phyloP scores from a whole-genome alignment of 805 yeast genomes.

The Nakazawaea ambrosiae region DNA sequence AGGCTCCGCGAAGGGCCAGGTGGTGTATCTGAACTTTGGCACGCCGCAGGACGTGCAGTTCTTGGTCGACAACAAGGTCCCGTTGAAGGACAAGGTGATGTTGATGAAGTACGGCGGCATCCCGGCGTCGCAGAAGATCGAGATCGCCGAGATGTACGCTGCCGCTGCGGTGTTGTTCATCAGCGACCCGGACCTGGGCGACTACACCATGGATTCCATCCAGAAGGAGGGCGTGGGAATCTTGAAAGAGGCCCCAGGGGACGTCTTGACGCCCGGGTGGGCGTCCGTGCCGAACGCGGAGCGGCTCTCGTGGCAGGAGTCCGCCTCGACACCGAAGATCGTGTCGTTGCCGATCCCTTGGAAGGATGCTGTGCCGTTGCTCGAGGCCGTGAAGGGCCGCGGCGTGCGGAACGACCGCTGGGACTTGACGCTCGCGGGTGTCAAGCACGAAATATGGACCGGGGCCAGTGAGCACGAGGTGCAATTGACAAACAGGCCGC shows the following conservation, averaged over 20 bases:
- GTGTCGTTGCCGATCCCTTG: slow-evolving; percentile 77
- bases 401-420: slow-evolving; percentile 32
- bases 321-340: slow-evolving; percentile 55
- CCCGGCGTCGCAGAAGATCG: slow-evolving; percentile 43
- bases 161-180: slow-evolving; percentile 68
- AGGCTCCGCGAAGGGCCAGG: slow-evolving; percentile 46
- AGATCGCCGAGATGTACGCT: slow-evolving; percentile 47
- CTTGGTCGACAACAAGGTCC: slow-evolving; percentile 30
- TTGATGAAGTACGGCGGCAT: slow-evolving; percentile 52
- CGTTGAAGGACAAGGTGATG: slow-evolving; percentile 43
- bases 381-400: slow-evolving; percentile 26
- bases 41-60: slow-evolving; percentile 41
- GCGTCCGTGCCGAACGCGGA: slow-evolving; percentile 35
- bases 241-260: slow-evolving; percentile 64
- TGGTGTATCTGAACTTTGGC: slow-evolving; percentile 68
- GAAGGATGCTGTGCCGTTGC: slow-evolving; percentile 51
- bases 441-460: slow-evolving; percentile 34
- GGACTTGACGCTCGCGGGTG: slow-evolving; percentile 22
- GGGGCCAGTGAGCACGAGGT: slow-evolving; percentile 23
- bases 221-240: slow-evolving; percentile 52
- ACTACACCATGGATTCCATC: slow-evolving; percentile 36
- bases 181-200: slow-evolving; percentile 30
- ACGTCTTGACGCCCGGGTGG: slow-evolving; percentile 76
- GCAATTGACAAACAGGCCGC: slow-evolving; percentile 32
- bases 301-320: slow-evolving; percentile 35